These are phyloP conservation scores for Paramecium sonneborni DNA, from an alignment of 73 alveolate species.

Conservation along the genomic window DNA sequence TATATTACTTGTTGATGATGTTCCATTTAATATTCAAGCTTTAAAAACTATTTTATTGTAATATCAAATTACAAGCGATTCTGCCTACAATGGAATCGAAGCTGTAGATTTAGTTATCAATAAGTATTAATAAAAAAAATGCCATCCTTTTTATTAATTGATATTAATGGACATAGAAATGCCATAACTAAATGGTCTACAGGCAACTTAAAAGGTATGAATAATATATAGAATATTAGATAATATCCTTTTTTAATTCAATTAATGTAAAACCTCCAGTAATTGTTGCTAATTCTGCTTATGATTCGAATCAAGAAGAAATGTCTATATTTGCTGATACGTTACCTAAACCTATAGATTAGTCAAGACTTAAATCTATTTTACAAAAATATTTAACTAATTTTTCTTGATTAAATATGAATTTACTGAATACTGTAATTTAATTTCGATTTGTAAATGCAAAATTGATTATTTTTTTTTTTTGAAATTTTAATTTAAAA, in stretches of 20 bases:
- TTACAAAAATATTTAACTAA: background rate
- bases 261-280: background rate
- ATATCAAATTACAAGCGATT: background rate
- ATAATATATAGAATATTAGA: background rate
- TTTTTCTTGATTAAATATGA: background rate
- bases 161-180: constrained; percentile 45
- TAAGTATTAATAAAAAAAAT: background rate
- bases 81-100: constrained; percentile 33
- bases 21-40: constrained; percentile 28
- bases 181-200: constrained; percentile 35
- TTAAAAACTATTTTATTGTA: background rate
- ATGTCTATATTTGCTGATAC: background rate
- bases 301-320: background rate
- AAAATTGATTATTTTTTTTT: no score
- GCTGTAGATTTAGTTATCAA: constrained; percentile 29
- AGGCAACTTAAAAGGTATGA: constrained; percentile 33
- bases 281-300: background rate
- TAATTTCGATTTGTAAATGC: background rate
- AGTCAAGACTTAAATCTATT: background rate
- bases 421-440: background rate
- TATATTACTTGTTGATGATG: constrained; percentile 31
- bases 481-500: no score
- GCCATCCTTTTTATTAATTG: background rate
- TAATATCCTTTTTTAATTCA: background rate
- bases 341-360: background rate